Evolutionary conservation across 179 eudicot genomes (phyloP).

Genomic region (Silene noctiflora): DNA sequence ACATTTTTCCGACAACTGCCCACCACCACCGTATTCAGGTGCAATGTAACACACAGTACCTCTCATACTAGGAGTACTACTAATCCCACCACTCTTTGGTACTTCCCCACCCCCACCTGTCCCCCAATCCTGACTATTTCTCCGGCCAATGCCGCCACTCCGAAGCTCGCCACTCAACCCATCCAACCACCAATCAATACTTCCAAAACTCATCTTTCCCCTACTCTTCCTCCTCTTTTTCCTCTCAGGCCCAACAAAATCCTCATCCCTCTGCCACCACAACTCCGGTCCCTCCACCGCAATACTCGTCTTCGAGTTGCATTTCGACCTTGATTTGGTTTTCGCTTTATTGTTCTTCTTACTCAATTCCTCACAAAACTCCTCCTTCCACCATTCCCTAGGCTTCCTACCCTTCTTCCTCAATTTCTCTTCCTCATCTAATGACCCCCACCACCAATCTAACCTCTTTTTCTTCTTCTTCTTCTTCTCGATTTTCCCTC

Average conservation of each 20-base stretch:
- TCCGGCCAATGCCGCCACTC: slow-evolving; percentile 39
- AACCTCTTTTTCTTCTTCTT: slow-evolving; percentile 50
- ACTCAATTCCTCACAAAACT: slow-evolving; percentile 74
- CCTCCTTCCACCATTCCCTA: slow-evolving; percentile 97
- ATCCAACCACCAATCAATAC: slow-evolving; percentile 94
- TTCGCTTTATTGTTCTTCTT: slow-evolving; percentile 53
- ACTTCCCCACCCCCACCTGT: slow-evolving; percentile 36
- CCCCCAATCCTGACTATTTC: slow-evolving; percentile 71
- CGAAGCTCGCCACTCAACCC: slow-evolving; percentile 73
- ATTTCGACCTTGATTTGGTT: slow-evolving; percentile 31
- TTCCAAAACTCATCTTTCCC: slow-evolving; percentile 54
- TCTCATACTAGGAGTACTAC: slow-evolving; percentile 96
- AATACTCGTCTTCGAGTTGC: slow-evolving; percentile 30
- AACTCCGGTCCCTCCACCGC: slow-evolving; percentile 46
- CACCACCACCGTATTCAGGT: slow-evolving; percentile 86
- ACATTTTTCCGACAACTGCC: slow-evolving; percentile 65
- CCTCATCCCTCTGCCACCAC: slow-evolving; percentile 91
- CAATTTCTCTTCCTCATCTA: slow-evolving; percentile 39
- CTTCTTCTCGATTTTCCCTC: slow-evolving; percentile 28
- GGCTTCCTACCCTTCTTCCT: slow-evolving; percentile 63
- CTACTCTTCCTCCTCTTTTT: slow-evolving; percentile 58
- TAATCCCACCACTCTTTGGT: slow-evolving; percentile 83
- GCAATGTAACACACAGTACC: slow-evolving; percentile 94
- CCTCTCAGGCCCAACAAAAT: slow-evolving; percentile 50
- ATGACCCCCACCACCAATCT: slow-evolving; percentile 74